Percentiles rank a stretch among this genome's conserved stretches.
phyloP scores from a whole-genome alignment of 1,139 yeast species.

The Pichiaceae sp. region DNA sequence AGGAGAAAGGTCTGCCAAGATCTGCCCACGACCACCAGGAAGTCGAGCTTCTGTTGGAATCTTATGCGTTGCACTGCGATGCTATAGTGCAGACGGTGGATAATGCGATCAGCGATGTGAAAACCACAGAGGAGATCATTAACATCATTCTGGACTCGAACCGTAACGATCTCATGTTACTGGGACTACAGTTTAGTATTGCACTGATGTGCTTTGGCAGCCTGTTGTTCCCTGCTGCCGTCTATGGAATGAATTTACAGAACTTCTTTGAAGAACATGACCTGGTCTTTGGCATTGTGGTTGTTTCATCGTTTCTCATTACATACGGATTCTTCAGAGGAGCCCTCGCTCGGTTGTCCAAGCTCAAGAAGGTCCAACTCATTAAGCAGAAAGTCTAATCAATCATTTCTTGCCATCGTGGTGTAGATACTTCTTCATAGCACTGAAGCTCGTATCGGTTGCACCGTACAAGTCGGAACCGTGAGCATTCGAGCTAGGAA shows the following conservation, averaged over 20 bases:
- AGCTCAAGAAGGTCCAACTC: conserved; percentile 62
- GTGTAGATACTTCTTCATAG: conserved; percentile 14
- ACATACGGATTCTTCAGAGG: conserved; percentile 33
- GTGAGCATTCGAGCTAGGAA: conserved; percentile 6
- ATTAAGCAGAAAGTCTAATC: conserved; percentile 14
- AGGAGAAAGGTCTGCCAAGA: conserved; percentile 21
- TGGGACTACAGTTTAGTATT: conserved; percentile 61
- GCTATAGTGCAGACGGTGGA: conserved; percentile 77
- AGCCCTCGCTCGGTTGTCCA: conserved; percentile 41
- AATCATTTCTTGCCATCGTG: conserved; percentile 6
- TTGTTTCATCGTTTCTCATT: conserved; percentile 32
- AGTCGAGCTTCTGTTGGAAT: conserved; percentile 65
- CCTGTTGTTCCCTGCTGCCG: conserved; percentile 64
- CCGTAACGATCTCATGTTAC: conserved; percentile 68
- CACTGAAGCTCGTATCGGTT: conserved; percentile 11
- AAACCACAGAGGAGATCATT: conserved; percentile 74
- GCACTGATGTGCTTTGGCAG: conserved; percentile 51
- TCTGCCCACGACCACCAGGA: conserved; percentile 47
- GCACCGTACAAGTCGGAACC: conserved; percentile 13
- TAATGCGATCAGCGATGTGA: conserved; percentile 57
- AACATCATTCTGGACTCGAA: conserved; percentile 73
- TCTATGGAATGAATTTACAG: conserved; percentile 71
- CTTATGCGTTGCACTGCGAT: conserved; percentile 70
- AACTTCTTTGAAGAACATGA: conserved; percentile 66
- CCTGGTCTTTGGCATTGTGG: conserved; percentile 43